Evolutionary conservation across 2,329 filamentous ascomycete genomes (phyloP), one percentile per base, ranked within the genome.

Genomic region (Botryotinia convoluta): DNA sequence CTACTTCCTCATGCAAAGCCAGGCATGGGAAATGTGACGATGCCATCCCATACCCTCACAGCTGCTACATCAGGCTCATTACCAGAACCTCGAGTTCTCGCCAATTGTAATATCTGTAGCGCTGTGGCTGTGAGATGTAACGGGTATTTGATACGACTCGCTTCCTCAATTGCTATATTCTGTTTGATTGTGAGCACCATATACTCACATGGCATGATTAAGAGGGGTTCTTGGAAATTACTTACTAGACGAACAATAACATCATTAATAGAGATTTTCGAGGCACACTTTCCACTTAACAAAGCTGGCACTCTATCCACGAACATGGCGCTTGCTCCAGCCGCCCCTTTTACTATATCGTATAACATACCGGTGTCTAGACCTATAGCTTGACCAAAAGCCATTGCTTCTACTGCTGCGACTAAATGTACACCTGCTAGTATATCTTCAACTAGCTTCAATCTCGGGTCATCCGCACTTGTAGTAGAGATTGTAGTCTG

Each of bases 371-470:
- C 81, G 0, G 86, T 85, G 73, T 89, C 86, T 39, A 89, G 77
- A 0, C 87, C 87, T 6, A 88, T 82, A 16, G 84, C 83, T 4
- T 86, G 85, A 2, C 85, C 87, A 69, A 90, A 84, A 0, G 86
- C 86, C 83, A 89, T 87, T 0, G 86, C 86, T 79, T 90, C 88
- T 26, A 84, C 84, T 4, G 87, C 84, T 0, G 85, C 82, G 14
- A 87, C 84, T 64, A 90, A 88, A 78, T 90, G 87, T 7, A 88
- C 86, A 2, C 86, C 88, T 32, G 60, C 35, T 0, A 87, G 86
- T 60, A 90, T 84, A 7, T 89, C 84, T 76, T 89, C 86, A 77
- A 89, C 86, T 77, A 89, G 84, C 77, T 82, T 89, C 18, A 79
- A 57, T 44, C 77, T 78, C 4, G 72, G 44, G 26, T 74, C 73